Percentiles rank a stretch among this genome's conserved stretches.
Evolutionary conservation across 2,329 filamentous ascomycete genomes (phyloP).

Genomic region (Aspergillus versicolor): DNA sequence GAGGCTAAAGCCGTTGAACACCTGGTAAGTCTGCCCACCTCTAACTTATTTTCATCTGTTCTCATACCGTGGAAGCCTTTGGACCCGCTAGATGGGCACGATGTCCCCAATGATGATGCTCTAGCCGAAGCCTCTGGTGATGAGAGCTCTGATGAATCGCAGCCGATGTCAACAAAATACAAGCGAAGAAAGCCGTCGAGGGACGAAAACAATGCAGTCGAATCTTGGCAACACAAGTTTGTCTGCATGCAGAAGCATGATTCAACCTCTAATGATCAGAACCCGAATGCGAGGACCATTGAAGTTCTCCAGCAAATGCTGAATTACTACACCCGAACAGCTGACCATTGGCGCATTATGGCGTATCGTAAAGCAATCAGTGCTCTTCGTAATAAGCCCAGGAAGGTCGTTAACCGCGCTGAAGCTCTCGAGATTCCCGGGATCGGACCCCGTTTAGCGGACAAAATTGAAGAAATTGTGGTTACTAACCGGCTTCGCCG

Average conservation of each 20-base stretch:
- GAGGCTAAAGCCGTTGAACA: constrained; percentile 61
- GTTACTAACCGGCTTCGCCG: constrained; percentile 68
- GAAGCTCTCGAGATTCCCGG: constrained; percentile 67
- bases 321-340: constrained; percentile 70
- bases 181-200: constrained; percentile 14
- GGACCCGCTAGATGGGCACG: constrained; percentile 26
- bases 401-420: constrained; percentile 65
- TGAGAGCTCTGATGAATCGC: constrained; percentile 17
- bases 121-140: constrained; percentile 11
- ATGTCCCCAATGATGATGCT: constrained; percentile 24
- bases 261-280: constrained; percentile 45
- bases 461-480: constrained; percentile 88
- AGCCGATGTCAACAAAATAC: constrained; percentile 12
- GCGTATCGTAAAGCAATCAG: constrained; percentile 76
- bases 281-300: constrained; percentile 75
- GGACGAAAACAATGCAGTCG: constrained; percentile 7
- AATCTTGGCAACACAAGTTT: constrained; percentile 47
- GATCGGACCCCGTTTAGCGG: constrained; percentile 71
- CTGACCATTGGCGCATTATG: constrained; percentile 72
- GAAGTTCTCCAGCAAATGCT: constrained; percentile 75
- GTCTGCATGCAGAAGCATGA: constrained; percentile 61
- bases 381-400: constrained; percentile 66
- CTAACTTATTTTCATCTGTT: not conserved
- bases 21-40: constrained; percentile 42
- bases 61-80: constrained; percentile 30